Base-by-base conservation (phyloP, 2,329 filamentous ascomycete genomes). In the Knufia fluminis region DNA sequence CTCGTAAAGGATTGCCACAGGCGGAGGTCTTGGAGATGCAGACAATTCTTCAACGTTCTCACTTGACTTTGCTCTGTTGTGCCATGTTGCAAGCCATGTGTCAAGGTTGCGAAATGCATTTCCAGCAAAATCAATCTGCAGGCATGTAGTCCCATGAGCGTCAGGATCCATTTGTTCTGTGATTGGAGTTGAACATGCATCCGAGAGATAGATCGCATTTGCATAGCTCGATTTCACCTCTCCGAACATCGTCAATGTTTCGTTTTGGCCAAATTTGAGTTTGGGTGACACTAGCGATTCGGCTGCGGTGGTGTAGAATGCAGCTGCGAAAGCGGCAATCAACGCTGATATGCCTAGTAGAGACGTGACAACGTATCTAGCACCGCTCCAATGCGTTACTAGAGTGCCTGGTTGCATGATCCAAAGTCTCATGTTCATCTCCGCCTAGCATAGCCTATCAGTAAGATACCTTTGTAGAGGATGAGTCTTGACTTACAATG, bases 391-490 rank as follows among this genome's bases (percentile, higher is more conserved):
- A 57, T 86, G 80, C 0, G 82, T 85, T 17, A 91, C 70, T 54
- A 91, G 71, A 0, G 79, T 83, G 0, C 86, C 86, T 0, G 85
- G 84, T 64, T 84, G 79, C 68, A 82, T 77, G 17, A 83, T 76
- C 86, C 85, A 91, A 38, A 76, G 76, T 41, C 85, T 75, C 83
- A 91, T 88, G n/a, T 77, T 82, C 70, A 91, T 78, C 60, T 91
- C 85, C n/a, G n/a, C n/a, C n/a, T n/a, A n/a, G n/a, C n/a, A n/a
- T n/a, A n/a, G n/a, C n/a, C n/a, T n/a, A n/a, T n/a, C n/a, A n/a
- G n/a, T n/a, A n/a, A n/a, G n/a, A n/a, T n/a, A n/a, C n/a, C n/a
- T n/a, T n/a, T n/a, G n/a, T n/a, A n/a, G n/a, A n/a, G n/a, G n/a
- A n/a, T n/a, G n/a, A n/a, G n/a, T n/a, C n/a, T n/a, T n/a, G n/a